Conservation (phyloP, 2,329 filamentous ascomycete genomes). For the Xylariales sp. region DNA sequence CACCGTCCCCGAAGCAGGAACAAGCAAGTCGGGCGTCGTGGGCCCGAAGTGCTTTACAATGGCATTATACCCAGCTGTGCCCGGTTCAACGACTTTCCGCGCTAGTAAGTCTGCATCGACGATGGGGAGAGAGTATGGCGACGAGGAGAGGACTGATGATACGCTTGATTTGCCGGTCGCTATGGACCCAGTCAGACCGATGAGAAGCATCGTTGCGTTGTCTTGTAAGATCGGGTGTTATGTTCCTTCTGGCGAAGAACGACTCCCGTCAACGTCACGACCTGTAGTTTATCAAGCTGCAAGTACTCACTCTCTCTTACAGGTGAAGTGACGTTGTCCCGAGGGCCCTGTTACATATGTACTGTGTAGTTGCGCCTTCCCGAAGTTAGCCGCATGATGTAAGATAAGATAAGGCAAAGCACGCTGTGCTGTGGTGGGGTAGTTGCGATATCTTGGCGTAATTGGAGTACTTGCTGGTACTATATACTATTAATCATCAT, state of each 20-base stretch:
- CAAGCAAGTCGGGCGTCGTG: conserved; percentile 79
- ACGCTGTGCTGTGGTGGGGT: too few relatives aligned
- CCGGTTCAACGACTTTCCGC: conserved; percentile 90
- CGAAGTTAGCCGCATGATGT: conserved; percentile 12
- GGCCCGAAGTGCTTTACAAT: conserved; percentile 79
- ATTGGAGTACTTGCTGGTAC: background rate
- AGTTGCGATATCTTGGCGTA: too few relatives aligned
- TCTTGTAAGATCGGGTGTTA: conserved; percentile 10
- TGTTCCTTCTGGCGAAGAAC: too few relatives aligned
- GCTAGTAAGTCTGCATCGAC: conserved; percentile 93
- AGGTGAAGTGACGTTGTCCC: too few relatives aligned
- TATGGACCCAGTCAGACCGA: conserved; percentile 94
- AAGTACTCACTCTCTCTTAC: background rate
- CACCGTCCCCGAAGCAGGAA: conserved; percentile 50
- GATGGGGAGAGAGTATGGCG: conserved; percentile 82
- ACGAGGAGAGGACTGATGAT: conserved; percentile 70
- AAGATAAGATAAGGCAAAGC: background rate
- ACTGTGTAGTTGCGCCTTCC: conserved; percentile 5
- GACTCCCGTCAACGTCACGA: too few relatives aligned
- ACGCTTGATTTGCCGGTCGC: conserved; percentile 98
- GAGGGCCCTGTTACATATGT: too few relatives aligned
- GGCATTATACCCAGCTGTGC: conserved; percentile 74
- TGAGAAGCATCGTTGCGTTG: conserved; percentile 98
- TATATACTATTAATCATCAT: background rate
- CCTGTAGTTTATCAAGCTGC: background rate